Base-by-base conservation (phyloP, 495 filamentous ascomycete species). In the Neurospora sp. region DNA sequence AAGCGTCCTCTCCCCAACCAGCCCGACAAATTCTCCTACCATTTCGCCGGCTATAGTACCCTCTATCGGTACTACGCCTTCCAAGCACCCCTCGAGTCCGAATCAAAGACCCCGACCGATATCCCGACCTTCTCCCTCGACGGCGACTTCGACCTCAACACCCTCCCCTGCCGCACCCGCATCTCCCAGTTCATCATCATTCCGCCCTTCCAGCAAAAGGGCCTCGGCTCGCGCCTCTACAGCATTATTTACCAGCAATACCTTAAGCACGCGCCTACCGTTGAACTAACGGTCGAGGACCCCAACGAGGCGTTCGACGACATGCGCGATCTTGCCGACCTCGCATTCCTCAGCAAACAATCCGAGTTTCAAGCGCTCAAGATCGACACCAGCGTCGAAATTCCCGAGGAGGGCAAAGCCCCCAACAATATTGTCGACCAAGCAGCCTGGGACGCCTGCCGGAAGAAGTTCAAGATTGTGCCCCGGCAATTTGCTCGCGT, bases 101-200 rank as follows among this genome's bases (percentile, higher is more conserved):
- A 62, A 62, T 62, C 54, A 0, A 35, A 18, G 14, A 62, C 54
- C 27, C 72, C 79, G 9, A 72, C 75, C 5, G 75, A 75, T n/a
- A 78, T 81, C 1, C 76, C 77, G 8, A 71, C 76, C 0, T 73
- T 78, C 41, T 69, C 74, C 38, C 31, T 76, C 39, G 41, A 72
- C 70, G 75, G 69, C 1, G 75, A 81, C 31, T 78, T 82, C 44
- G 73, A 82, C 40, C 72, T 84, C 12, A 42, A 75, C 10, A 23
- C 77, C 0, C 85, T 91, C 4, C 91, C 90, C 71, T 86, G 89
- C 76, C 90, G 96, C 14, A 86, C 91, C 48, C 88, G 96, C 27
- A 96, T 99, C 75, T 95, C 95, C 3, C 96, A 99, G 81, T 97
- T 98, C 84, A 78, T 98, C 31, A 91, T 99, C 76, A 89, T 99